Evolutionary conservation across 1,284 basidiomycete genomes (phyloP).

Genomic region (Ceratobasidium sp.): DNA sequence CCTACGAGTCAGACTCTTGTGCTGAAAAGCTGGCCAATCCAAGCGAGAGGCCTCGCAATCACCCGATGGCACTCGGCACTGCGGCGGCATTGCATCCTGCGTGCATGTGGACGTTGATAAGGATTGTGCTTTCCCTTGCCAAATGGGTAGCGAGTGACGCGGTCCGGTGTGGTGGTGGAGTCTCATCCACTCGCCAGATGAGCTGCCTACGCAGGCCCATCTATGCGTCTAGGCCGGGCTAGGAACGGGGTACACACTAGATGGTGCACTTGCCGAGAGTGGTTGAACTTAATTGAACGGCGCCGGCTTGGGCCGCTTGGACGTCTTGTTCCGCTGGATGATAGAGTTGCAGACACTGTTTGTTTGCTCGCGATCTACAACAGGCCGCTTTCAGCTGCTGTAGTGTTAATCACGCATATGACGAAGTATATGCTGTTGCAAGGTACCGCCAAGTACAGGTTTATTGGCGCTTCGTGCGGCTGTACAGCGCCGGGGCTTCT

Average conservation of each 20-base stretch:
- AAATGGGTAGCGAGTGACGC: slow-evolving; percentile 36
- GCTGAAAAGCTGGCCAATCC: not conserved
- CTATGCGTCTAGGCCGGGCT: slow-evolving; percentile 9
- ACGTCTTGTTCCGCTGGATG: slow-evolving; percentile 16
- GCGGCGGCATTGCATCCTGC: slow-evolving; percentile 13
- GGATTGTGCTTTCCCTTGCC: slow-evolving; percentile 27
- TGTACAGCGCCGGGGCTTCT: slow-evolving; percentile 29
- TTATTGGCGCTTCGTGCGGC: slow-evolving; percentile 36
- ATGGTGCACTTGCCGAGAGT: slow-evolving; percentile 21
- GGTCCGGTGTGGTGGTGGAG: slow-evolving; percentile 3
- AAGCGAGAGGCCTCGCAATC: slow-evolving; percentile 17
- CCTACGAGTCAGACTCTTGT: not conserved
- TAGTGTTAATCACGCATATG: not conserved
- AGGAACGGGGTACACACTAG: slow-evolving; percentile 11
- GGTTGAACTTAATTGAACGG: slow-evolving; percentile 15
- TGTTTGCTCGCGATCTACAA: slow-evolving; percentile 17
- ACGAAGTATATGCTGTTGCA: not conserved
- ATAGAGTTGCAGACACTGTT: slow-evolving; percentile 40
- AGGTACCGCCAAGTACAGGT: not conserved
- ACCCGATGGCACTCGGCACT: slow-evolving; percentile 30
- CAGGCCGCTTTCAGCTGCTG: not conserved
- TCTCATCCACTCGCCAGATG: slow-evolving; percentile 13
- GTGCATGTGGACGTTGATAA: slow-evolving; percentile 40
- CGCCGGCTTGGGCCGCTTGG: not conserved
- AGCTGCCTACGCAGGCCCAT: slow-evolving; percentile 23